Evolutionary conservation across 768 basidiomycete genomes (phyloP), one percentile per base, ranked within the genome.

Genomic region (Suillus weaverae): DNA sequence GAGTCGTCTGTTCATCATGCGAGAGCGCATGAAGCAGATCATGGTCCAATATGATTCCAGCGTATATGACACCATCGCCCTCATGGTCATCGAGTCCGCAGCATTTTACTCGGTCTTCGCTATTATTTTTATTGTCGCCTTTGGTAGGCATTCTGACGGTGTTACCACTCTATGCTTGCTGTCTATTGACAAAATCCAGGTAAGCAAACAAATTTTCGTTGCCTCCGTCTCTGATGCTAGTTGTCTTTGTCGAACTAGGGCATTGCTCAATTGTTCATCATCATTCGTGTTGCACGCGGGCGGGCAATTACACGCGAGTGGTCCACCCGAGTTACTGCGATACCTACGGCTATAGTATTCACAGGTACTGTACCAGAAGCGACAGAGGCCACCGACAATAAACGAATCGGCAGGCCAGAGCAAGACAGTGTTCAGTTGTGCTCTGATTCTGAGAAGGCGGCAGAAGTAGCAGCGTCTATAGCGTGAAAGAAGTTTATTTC

Each of bases 51-150:
- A 66, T 48, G 61, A 70, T 32, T 7, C 68, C 30, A 62, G 60
- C 32, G 53, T 63, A 8, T 81, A 80, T 61, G 66, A 72, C 9
- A 67, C 63, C 3, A 69, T 77, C 0, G 65, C 67, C 0, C 66
- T 70, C 22, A 78, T 81, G 72, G 62, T 80, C n/a, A 64, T 81
- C 64, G 80, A 81, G 62, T 77, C 76, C 13, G 78, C 79, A 1
- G 66, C 72, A 0, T 59, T 75, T 14, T 78, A 77, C 60, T 61
- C 73, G 1, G 54, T 67, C 2, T 63, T 73, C 30, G 69, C 68
- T 13, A 41, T 80, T 20, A 54, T 78, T 22, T 80, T 78, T 64
- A 64, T 81, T 36, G 78, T 48, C 14, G 61, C 73, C 1, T 81
- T 72, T 55, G 73, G 71, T 1, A n/a, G 71, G 1, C 64, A 72